Evolutionary conservation across 345 rosid genomes (phyloP), one percentile per base, ranked within the genome.

Genomic region (Cardiospermum halicacabum): DNA sequence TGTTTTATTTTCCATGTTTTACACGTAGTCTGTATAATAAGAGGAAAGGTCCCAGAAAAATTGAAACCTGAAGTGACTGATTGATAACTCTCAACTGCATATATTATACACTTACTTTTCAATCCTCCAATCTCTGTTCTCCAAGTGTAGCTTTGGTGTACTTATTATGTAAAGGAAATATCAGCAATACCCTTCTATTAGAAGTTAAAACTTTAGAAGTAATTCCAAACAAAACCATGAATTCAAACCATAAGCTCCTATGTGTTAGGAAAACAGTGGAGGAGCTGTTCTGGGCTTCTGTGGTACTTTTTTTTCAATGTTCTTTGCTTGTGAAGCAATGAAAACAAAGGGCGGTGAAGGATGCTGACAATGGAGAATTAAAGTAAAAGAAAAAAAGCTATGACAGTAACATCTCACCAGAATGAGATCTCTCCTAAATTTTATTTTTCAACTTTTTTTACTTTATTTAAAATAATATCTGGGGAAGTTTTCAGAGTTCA

Each of bases 321-420:
- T 74, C 77, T 75, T 78, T 75, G 75, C 74, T 72, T 72, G 72
- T 32, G 65, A 72, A 72, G 74, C 85, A 83, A 76, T 65, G 64
- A 66, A 54, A 56, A 65, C 39, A 56, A 40, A 66, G 60, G 65
- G 6, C 67, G 59, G 69, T 69, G 69, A 76, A 65, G 74, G 72
- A 67, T 26, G 75, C 74, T 69, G 74, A 65, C 78, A 24, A 43
- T 56, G 59, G 63, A 69, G 72, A 66, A 65, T 53, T 64, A 54
- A 74, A 75, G 71, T 54, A 75, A 79, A 80, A 69, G 70, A 64
- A 58, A 74, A 50, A 64, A 71, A 53, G 67, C 56, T n/a, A 9
- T 56, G 85, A 78, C 68, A 61, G 57, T 60, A 65, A 83, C 80
- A 69, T 43, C 73, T 69, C 60, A 74, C 88, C 88, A 62, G 74